Base-by-base conservation (phyloP, 192 early-diverging fungal species). In the Mortierella antarctica region DNA sequence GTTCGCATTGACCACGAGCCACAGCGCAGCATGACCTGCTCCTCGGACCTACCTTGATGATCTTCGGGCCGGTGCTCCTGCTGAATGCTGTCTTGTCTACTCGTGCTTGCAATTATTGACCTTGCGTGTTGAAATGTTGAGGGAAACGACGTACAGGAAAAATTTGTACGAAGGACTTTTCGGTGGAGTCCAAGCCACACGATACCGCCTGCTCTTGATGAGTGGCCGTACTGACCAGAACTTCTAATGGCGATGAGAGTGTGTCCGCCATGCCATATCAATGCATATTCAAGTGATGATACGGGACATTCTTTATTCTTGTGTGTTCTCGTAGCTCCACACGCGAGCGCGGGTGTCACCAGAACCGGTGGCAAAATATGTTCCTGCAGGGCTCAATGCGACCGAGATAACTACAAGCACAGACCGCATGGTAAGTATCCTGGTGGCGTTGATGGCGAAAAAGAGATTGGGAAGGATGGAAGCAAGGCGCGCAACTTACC, bases 311-410 rank as follows among this genome's bases (percentile, higher is more conserved):
- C 7, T 39, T 50, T 62, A 79, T 1, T 71, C 68, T 20, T 66
- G 63, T 13, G 46, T 71, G 21, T 66, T 52, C 45, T 91, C 88
- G 63, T 94, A 94, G 20, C 92, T 91, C 98, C 97, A 99, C 45
- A 99, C 92, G 53, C 96, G 86, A 23, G 95, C 96, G 55, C 92
- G 87, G 66, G 88, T 92, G 88, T 99, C 98, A 53, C 98, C 98
- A 41, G 94, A 95, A 14, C 96, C 97, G 18, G 97, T 99, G 4
- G 98, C 98, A 90, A 99, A 97, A 61, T 95, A 83, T 40, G 91
- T 91, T 45, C 94, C 93, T 4, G 83, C 86, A 8, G 93, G 92
- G 67, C 91, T 93, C 70, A 97, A 77, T 11, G 95, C 96, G 15
- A 99, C 92, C 12, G 92, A 93, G 67, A 99, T 97, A 15, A 99